Evolutionary conservation across 306 rosid species (phyloP).

Genomic region (Prosopis cineraria): DNA sequence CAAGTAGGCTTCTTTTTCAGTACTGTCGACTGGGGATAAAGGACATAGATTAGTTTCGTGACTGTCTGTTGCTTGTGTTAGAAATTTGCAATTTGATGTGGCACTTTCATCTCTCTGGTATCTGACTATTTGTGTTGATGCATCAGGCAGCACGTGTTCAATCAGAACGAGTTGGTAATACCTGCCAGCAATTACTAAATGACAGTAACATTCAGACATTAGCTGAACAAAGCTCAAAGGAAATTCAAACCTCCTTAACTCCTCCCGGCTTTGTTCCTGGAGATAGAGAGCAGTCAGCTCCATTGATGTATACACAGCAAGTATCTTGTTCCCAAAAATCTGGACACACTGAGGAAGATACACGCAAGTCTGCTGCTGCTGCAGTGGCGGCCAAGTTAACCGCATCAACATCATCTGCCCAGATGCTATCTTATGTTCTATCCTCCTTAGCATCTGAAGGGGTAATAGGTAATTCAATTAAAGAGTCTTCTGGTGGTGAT

Average conservation of each 20-base stretch:
- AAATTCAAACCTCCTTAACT: conserved; percentile 50
- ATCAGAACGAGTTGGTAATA: conserved; percentile 50
- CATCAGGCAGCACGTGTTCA: conserved; percentile 61
- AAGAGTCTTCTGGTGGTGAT: conserved; percentile 49
- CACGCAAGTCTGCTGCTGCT: conserved; percentile 73
- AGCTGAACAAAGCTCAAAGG: conserved; percentile 50
- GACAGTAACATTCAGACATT: conserved; percentile 39
- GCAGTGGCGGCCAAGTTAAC: conserved; percentile 82
- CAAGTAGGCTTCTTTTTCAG: background rate
- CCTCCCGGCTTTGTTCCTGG: conserved; percentile 47
- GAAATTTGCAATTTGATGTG: background rate
- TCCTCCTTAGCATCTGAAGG: conserved; percentile 81
- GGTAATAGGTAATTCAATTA: conserved; percentile 53
- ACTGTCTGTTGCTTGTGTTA: background rate
- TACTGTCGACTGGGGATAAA: background rate
- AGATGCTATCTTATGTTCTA: conserved; percentile 74
- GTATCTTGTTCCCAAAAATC: conserved; percentile 49
- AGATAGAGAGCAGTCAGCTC: conserved; percentile 60
- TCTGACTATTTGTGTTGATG: conserved; percentile 11
- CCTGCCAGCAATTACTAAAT: conserved; percentile 43
- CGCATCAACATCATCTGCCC: conserved; percentile 71
- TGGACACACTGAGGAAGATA: conserved; percentile 57
- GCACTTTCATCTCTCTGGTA: background rate
- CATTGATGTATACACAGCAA: conserved; percentile 56
- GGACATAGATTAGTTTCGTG: background rate